Evolutionary conservation across 1,284 basidiomycete genomes (phyloP).

Genomic region (Malassezia yamatoensis): DNA sequence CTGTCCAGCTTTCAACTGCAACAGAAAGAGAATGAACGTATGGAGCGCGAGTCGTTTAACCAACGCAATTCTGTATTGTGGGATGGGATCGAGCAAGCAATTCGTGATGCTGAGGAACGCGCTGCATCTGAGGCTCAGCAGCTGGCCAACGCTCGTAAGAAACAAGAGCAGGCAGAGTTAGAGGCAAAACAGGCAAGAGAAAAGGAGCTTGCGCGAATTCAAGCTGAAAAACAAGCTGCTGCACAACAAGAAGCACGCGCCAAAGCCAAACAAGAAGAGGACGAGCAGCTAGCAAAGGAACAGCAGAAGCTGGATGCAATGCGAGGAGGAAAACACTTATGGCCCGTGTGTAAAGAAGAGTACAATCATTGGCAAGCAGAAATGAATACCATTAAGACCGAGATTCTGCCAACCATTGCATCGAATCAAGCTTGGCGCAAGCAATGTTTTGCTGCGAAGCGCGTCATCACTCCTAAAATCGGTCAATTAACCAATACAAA

Average conservation of each 20-base stretch:
- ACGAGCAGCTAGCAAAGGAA: conserved; percentile 22
- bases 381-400: conserved; percentile 60
- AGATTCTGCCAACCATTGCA: conserved; percentile 67
- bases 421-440: conserved; percentile 53
- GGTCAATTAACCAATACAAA: conserved; percentile 79
- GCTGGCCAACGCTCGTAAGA: conserved; percentile 26
- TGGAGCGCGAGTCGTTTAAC: conserved; percentile 34
- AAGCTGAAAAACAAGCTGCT: conserved; percentile 28
- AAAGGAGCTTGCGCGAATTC: conserved; percentile 29
- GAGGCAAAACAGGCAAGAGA: conserved; percentile 28
- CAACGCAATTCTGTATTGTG: conserved; percentile 35
- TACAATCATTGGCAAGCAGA: conserved; percentile 23
- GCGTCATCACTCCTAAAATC: conserved; percentile 78
- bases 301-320: conserved; percentile 13
- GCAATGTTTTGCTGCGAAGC: conserved; percentile 56
- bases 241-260: conserved; percentile 17
- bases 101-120: conserved; percentile 31
- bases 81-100: conserved; percentile 38
- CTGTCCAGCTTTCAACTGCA: conserved; percentile 31
- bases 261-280: conserved; percentile 17
- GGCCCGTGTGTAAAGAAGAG: conserved; percentile 22
- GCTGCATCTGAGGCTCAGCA: conserved; percentile 30
- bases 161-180: conserved; percentile 34
- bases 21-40: conserved; percentile 25
- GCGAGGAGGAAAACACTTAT: conserved; percentile 25